phyloP scores from a whole-genome alignment of 225 moss, liverwort and hornwort genomes.

The Ulota crispa region DNA sequence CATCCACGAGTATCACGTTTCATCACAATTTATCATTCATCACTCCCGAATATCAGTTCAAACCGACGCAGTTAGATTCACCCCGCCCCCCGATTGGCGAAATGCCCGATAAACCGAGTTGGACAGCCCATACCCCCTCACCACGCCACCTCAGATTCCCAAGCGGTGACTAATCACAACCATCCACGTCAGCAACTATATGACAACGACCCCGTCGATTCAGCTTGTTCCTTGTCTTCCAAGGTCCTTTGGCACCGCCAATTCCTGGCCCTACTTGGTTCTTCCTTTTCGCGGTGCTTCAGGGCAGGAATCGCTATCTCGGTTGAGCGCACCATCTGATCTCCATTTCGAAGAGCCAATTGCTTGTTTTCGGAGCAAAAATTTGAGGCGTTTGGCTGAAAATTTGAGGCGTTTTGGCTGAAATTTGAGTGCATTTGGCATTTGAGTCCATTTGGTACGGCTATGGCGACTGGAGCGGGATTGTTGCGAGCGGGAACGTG shows the following conservation, averaged over 20 bases:
- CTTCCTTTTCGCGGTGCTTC: not conserved
- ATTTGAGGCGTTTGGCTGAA: not conserved
- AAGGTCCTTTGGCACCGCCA: constrained; percentile 43
- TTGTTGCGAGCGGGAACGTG: constrained; percentile 36
- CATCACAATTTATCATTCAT: not conserved
- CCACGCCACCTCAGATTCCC: constrained; percentile 17
- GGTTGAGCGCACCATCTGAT: not conserved
- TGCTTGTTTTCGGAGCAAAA: not conserved
- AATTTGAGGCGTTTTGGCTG: not conserved
- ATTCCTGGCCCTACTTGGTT: not conserved
- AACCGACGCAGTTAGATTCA: not conserved
- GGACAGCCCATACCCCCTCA: not conserved
- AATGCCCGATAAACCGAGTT: not conserved
- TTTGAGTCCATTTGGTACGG: no score
- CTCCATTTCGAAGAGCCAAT: not conserved
- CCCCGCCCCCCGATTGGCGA: not conserved
- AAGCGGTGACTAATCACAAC: not conserved
- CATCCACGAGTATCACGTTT: not conserved
- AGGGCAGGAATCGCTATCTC: not conserved
- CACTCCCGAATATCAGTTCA: not conserved
- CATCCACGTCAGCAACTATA: not conserved
- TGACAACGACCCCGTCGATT: constrained; percentile 34
- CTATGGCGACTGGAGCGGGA: constrained; percentile 43
- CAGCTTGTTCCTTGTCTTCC: constrained; percentile 34
- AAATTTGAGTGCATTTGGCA: no score